Conservation (phyloP, 805 yeast species). For the Suhomyces xylopsoci region DNA sequence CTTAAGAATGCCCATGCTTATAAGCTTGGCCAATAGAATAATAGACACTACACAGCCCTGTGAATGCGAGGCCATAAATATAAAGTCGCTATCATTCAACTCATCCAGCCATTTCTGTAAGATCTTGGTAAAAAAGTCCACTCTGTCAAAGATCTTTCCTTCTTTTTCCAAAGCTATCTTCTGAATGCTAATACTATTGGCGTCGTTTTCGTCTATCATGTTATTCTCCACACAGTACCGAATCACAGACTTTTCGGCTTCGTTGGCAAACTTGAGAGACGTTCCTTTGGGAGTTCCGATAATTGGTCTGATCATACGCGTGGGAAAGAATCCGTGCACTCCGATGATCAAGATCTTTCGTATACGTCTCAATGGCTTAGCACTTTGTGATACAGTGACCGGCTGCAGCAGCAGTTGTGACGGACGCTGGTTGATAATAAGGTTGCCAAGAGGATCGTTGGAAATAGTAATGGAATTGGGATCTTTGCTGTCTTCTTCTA, state of each 20-base stretch:
- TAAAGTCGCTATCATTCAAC: constrained; percentile 68
- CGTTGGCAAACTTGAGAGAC: constrained; percentile 82
- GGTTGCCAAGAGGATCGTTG: constrained; percentile 41
- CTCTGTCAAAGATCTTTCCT: constrained; percentile 85
- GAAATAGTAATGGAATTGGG: constrained; percentile 35
- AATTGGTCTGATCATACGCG: constrained; percentile 73
- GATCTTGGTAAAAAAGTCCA: constrained; percentile 71
- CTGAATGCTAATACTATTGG: constrained; percentile 53
- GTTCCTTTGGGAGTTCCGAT: constrained; percentile 98
- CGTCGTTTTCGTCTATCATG: constrained; percentile 30
- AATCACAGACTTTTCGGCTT: constrained; percentile 76
- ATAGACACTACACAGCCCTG: constrained; percentile 95
- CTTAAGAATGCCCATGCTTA: constrained; percentile 51
- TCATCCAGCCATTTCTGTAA: constrained; percentile 64
- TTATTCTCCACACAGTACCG: constrained; percentile 53
- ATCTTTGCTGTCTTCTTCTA: constrained; percentile 27
- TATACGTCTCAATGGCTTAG: constrained; percentile 31
- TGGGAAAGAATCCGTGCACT: constrained; percentile 95
- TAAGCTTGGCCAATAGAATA: constrained; percentile 67
- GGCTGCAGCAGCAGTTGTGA: constrained; percentile 10
- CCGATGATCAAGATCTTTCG: constrained; percentile 80
- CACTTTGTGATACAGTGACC: constrained; percentile 22
- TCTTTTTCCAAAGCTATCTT: constrained; percentile 93
- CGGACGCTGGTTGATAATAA: constrained; percentile 30
- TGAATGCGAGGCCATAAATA: constrained; percentile 92